These are phyloP conservation scores for Rubia peregrina DNA, from an alignment of 305 asterid species.

Conservation along the genomic window DNA sequence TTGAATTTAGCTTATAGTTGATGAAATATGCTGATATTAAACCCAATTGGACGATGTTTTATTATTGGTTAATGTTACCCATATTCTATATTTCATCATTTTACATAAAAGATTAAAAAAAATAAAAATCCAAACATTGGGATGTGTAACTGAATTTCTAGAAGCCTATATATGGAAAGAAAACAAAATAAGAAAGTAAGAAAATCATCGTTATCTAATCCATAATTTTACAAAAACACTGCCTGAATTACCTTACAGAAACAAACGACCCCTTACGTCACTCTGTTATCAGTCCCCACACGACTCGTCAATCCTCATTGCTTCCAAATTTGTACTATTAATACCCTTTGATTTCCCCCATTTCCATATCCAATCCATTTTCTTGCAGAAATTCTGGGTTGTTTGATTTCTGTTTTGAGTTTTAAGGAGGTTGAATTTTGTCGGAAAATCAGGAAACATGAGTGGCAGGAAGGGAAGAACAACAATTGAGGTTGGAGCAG, in stretches of 20 bases:
- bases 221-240: background rate
- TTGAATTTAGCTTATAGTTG: too few species aligned
- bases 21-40: too few species aligned
- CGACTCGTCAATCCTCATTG: background rate
- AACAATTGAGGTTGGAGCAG: slow-evolving; percentile 76
- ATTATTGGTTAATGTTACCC: too few species aligned
- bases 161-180: background rate
- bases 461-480: slow-evolving; percentile 51
- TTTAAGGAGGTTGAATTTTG: background rate
- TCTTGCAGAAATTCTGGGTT: background rate
- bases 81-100: too few species aligned
- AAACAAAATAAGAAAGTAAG: background rate
- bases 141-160: background rate
- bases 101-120: too few species aligned
- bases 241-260: background rate
- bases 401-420: background rate
- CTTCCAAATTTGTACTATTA: background rate
- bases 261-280: slow-evolving; percentile 9
- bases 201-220: slow-evolving; percentile 11
- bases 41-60: too few species aligned
- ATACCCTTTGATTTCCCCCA: background rate
- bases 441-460: slow-evolving; percentile 6
- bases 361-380: background rate
- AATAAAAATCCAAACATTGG: too few species aligned
- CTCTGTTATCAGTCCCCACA: too few species aligned